Evolutionary conservation across 345 rosid species (phyloP), one percentile per base, ranked within the genome.

Genomic region (Murraya paniculata): DNA sequence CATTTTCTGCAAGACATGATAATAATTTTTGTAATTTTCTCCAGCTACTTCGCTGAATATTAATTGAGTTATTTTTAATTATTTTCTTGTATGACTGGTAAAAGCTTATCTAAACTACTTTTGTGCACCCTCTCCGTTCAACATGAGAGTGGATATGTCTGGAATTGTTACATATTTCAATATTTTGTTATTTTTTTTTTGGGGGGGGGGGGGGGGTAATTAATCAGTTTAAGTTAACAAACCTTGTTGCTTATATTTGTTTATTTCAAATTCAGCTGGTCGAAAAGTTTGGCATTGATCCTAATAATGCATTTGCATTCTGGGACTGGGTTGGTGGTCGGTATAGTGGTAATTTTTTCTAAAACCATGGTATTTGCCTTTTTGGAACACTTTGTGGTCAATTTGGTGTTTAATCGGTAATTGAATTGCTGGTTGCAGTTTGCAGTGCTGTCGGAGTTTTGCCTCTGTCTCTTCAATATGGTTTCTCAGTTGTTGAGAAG

Each of bases 291-390:
- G 98, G 99, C 69, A 94, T 96, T 85, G 98, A 96, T 86, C 97
- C 98, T 24, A 92, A 90, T 39, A 90, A 96, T 88, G 95, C 99
- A 73, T 96, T 96, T 89, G 93, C 99, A 76, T 94, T 96, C 81
- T 95, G 98, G 98, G 97, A 95, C 85, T 95, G 99, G 99, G 99
- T 94, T 79, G 95, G 99, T 73, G 99, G 98, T 80, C 86, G 97
- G 11, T 91, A 93, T 73, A 92, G 99, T 83, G 99, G 98, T 96
- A 88, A 76, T 86, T 78, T 78, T 70, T 74, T n/a, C 24, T 76
- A 7, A 33, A 57, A 57, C 55, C 30, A 38, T 45, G 14, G 11
- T 68, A 5, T 38, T 8, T 76, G 41, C 39, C 58, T 64, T 31
- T 53, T 64, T 62, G 69, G 72, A 60, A 64, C 39, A 45, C 24